Base-by-base conservation (phyloP, 202 grass and related monocot genomes). In the Hordeum pubiflorum region DNA sequence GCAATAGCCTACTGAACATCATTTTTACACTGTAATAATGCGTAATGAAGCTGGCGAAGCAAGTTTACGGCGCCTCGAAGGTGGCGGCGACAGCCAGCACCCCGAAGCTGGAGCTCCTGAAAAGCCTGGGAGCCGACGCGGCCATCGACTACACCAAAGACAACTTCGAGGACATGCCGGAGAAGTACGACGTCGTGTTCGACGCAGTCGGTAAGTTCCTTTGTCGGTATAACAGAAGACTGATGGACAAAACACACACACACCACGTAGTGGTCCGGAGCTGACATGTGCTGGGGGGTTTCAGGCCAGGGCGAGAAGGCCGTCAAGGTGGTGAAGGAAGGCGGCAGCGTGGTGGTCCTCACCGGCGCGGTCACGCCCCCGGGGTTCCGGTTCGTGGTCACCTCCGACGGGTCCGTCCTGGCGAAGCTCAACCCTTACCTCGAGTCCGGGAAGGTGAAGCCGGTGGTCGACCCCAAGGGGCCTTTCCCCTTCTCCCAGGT, bases 101-200 rank as follows among this genome's bases (percentile, higher is more conserved):
- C 2, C 75, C 77, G 6, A 99, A 99, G 87, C 71, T 95, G 58
- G 89, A 95, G 60, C 83, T 99, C 40, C 85, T 98, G 24, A 91
- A 91, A 75, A 93, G 77, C 67, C 84, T 98, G 8, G 92, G 92
- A 29, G 88, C 87, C 20, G 92, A 95, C n/a, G 62, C 95, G n/a
- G 85, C 85, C 70, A 98, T 98, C 54, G 95, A 95, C 84, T 98
- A 98, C 83, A 95, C 90, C 14, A 95, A 95, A 77, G 82, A 93
- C 4, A 93, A 88, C 88, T 87, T 93, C 5, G 82, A 98, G 1
- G 90, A 98, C 33, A 72, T 88, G 70, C 77, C 90, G 1, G 92
- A 99, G 15, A 99, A 87, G 76, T 93, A 93, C 52, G 88, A 98
- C 41, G 90, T 93, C 1, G 89, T 93, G 63, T 89, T 90, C 23